phyloP scores from a whole-genome alignment of 2,329 filamentous ascomycete species.

The Xylaria arbuscula region DNA sequence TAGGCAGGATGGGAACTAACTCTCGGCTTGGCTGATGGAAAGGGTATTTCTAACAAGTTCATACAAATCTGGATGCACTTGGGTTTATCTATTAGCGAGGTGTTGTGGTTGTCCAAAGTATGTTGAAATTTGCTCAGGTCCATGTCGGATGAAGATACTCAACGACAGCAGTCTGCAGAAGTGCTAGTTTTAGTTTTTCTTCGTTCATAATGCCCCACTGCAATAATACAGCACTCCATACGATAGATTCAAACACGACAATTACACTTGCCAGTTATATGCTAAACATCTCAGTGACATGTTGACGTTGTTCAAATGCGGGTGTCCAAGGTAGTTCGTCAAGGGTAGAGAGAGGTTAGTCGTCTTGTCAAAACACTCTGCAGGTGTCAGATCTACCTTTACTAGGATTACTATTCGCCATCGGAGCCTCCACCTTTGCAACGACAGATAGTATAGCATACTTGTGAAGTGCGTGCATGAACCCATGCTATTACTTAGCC shows the following conservation, averaged over 20 bases:
- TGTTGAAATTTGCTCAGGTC: neutral
- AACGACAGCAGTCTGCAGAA: neutral
- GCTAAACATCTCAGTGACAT: neutral
- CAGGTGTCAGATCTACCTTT: no score
- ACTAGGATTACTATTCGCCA: neutral
- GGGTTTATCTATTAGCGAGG: slow-evolving; percentile 34
- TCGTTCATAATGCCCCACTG: neutral
- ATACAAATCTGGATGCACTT: slow-evolving; percentile 1
- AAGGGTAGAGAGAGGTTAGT: no score
- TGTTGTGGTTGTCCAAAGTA: slow-evolving; percentile 33
- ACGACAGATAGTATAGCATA: neutral
- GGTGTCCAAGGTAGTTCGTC: no score
- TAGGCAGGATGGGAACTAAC: slow-evolving; percentile 52
- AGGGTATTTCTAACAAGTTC: neutral
- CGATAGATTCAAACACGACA: neutral
- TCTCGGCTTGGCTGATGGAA: slow-evolving; percentile 43
- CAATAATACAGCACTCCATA: neutral
- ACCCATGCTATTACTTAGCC: neutral
- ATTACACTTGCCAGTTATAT: neutral
- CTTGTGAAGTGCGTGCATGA: neutral
- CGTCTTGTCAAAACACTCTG: no score
- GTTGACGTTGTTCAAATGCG: neutral
- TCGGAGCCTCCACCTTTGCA: neutral
- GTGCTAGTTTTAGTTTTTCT: neutral
- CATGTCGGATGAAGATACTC: neutral